Evolutionary conservation across 2,329 filamentous ascomycete species (phyloP).

Genomic region (Fusarium austroafricanum): DNA sequence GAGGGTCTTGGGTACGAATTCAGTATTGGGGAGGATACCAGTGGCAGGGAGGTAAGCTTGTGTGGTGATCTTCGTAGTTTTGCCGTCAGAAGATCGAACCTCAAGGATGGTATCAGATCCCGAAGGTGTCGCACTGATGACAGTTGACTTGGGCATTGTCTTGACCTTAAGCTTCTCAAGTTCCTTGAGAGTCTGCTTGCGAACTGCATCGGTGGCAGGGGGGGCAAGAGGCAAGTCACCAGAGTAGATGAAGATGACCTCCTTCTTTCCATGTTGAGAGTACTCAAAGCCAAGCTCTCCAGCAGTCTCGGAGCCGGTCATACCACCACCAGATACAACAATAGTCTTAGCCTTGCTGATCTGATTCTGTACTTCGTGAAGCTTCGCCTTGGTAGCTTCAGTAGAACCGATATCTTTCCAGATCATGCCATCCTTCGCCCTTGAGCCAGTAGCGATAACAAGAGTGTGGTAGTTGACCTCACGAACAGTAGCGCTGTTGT

Average conservation of each 20-base stretch:
- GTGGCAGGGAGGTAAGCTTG: slow-evolving; percentile 62
- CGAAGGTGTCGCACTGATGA: slow-evolving; percentile 46
- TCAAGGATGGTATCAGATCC: slow-evolving; percentile 50
- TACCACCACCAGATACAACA: slow-evolving; percentile 63
- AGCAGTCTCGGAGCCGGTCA: slow-evolving; percentile 63
- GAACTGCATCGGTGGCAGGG: slow-evolving; percentile 51
- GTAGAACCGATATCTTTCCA: slow-evolving; percentile 61
- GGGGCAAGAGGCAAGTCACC: slow-evolving; percentile 54
- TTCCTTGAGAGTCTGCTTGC: slow-evolving; percentile 53
- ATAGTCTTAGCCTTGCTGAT: slow-evolving; percentile 60
- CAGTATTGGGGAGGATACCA: slow-evolving; percentile 59
- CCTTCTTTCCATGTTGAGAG: slow-evolving; percentile 56
- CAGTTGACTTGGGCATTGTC: slow-evolving; percentile 54
- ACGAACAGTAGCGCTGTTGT: slow-evolving; percentile 47
- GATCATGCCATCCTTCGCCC: slow-evolving; percentile 57
- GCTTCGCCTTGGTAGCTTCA: slow-evolving; percentile 54
- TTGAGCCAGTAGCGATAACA: slow-evolving; percentile 66
- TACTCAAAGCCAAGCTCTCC: slow-evolving; percentile 64
- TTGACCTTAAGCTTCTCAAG: slow-evolving; percentile 59
- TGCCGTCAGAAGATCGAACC: slow-evolving; percentile 50
- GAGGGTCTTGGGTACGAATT: slow-evolving; percentile 55
- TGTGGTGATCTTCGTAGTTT: slow-evolving; percentile 53
- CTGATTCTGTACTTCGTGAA: slow-evolving; percentile 52
- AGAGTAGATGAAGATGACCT: slow-evolving; percentile 58
- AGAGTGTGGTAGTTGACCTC: slow-evolving; percentile 63